Conservation (phyloP, 305 asterid genomes). For the Solanum chacoense region DNA sequence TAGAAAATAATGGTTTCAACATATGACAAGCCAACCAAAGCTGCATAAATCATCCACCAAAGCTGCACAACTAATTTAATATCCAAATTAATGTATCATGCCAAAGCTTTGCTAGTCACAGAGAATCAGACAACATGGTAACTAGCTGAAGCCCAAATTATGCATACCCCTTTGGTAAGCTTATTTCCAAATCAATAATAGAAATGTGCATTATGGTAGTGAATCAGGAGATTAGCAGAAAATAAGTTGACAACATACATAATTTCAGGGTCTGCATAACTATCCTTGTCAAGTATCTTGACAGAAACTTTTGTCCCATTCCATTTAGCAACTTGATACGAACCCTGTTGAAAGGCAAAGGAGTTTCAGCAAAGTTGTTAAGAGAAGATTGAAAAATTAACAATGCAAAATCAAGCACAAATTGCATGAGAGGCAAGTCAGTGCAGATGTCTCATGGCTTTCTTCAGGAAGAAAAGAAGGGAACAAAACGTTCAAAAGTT, state of each 20-base stretch:
- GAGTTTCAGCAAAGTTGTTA: background rate
- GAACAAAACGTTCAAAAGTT: background rate
- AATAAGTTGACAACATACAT: slow-evolving; percentile 33
- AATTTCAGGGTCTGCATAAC: slow-evolving; percentile 66
- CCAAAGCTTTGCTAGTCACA: background rate
- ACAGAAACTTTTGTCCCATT: slow-evolving; percentile 96
- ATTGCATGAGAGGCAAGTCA: background rate
- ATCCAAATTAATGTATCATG: background rate
- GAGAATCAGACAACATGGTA: background rate
- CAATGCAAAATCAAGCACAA: background rate
- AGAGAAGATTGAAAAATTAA: background rate
- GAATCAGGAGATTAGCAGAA: background rate
- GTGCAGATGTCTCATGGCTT: background rate
- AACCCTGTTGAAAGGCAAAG: slow-evolving; percentile 46
- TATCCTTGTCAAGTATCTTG: slow-evolving; percentile 89
- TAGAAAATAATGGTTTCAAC: background rate
- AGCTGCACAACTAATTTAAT: background rate
- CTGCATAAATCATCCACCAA: background rate
- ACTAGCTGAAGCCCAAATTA: background rate
- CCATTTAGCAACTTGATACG: slow-evolving; percentile 98
- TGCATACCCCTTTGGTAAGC: background rate
- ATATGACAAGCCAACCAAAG: background rate
- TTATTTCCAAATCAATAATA: background rate
- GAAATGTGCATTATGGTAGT: background rate
- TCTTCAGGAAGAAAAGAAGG: background rate